These are phyloP conservation scores for Adansonia madagascariensis DNA, from an alignment of 441 rosid species.

Conservation along the genomic window DNA sequence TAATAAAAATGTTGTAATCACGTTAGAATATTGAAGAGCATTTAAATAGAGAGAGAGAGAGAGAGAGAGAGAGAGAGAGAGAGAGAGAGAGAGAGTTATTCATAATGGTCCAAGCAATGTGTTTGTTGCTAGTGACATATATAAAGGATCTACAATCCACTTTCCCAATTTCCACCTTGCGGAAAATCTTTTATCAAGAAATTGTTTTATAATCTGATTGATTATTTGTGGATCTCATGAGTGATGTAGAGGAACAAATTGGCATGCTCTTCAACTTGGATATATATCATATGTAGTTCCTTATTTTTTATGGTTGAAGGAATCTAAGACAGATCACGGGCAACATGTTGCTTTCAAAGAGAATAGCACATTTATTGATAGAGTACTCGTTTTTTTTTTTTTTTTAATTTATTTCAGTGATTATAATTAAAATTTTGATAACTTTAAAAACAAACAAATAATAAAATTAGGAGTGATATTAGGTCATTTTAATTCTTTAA, in stretches of 20 bases:
- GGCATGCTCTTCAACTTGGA: constrained; percentile 12
- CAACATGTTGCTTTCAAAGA: not conserved
- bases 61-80: too few species aligned
- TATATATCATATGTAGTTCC: not conserved
- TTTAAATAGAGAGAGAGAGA: too few species aligned
- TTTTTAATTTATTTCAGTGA: too few species aligned
- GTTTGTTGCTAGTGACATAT: not conserved
- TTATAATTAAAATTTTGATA: too few species aligned
- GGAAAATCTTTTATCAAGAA: not conserved
- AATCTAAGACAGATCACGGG: constrained; percentile 33
- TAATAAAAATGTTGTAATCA: not conserved
- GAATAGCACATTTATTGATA: not conserved
- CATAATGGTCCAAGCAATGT: not conserved
- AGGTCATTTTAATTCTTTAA: constrained; percentile 3
- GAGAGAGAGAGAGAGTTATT: too few species aligned
- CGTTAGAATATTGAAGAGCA: not conserved
- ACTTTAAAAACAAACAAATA: not conserved
- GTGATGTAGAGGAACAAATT: not conserved
- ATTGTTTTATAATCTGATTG: not conserved
- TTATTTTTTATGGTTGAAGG: constrained; percentile 22
- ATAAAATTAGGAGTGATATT: not conserved
- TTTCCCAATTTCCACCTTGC: not conserved
- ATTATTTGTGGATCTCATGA: not conserved
- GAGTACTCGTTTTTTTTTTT: too few species aligned
- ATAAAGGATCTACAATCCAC: not conserved